Evolutionary conservation across 176 grass and related monocot genomes (phyloP).

Genomic region (Areca catechu): DNA sequence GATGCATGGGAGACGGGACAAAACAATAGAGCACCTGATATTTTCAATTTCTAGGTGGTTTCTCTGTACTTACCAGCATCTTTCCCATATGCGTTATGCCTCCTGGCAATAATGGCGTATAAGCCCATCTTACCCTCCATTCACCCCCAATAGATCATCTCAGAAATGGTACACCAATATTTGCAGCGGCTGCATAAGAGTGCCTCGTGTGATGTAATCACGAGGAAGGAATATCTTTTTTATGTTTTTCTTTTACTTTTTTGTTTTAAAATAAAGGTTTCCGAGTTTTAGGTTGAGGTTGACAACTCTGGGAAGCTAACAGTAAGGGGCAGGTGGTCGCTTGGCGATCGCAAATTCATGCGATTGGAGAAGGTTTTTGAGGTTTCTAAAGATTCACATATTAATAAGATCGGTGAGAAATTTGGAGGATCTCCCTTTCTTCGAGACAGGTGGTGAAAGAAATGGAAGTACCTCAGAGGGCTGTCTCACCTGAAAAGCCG

Average conservation of each 20-base stretch:
- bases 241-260: not conserved
- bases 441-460: constrained; percentile 12
- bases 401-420: constrained; percentile 24
- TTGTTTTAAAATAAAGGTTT: constrained; percentile 31
- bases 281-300: constrained; percentile 44
- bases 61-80: too few relatives aligned
- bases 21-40: too few relatives aligned
- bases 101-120: too few relatives aligned
- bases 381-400: constrained; percentile 31
- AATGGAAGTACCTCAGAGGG: not conserved
- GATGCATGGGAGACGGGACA: too few relatives aligned
- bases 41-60: too few relatives aligned
- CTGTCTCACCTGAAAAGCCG: not conserved
- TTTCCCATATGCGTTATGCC: too few relatives aligned
- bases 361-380: constrained; percentile 29
- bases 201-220: too few relatives aligned
- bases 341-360: constrained; percentile 21
- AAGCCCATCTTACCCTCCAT: too few relatives aligned
- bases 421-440: constrained; percentile 35
- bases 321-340: constrained; percentile 26
- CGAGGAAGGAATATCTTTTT: too few relatives aligned
- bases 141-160: too few relatives aligned
- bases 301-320: constrained; percentile 32
- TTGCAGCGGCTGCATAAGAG: too few relatives aligned
- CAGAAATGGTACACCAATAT: too few relatives aligned